Evolutionary conservation across 2,329 filamentous ascomycete genomes (phyloP), one percentile per base, ranked within the genome.

Genomic region (Pseudopyrenochaeta lycopersici): DNA sequence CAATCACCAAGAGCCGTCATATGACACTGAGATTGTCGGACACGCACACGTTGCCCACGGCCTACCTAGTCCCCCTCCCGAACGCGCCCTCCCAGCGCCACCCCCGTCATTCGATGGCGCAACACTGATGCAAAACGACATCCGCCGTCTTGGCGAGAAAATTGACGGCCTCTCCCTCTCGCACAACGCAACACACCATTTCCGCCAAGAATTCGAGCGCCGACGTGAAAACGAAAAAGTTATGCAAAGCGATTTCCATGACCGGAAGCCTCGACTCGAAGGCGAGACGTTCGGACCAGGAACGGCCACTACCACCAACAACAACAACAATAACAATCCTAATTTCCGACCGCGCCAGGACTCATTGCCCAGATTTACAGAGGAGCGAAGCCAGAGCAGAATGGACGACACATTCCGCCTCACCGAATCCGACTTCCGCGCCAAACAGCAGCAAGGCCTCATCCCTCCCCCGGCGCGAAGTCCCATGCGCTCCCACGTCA

Each of bases 91-190:
- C 3, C 54, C 53, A n/a, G 31, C 45, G 7, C 50, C 61, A 31
- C 48, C 54, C 33, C 55, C 49, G 3, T 48, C 49, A 14, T 56
- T 70, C 12, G 64, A 67, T 17, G 64, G 66, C 42, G 46, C 58
- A 27, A 71, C 69, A 1, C 47, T 67, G 10, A 47, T 66, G 31
- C 56, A 62, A 23, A 61, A 67, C 39, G 71, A 75, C 33, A 69
- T 74, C 14, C 58, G 52, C 7, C 64, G 67, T 20, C 63, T 74
- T 42, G 49, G 64, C 33, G 70, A 74, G 58, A 75, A 75, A 32
- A 74, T 74, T 11, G 63, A 70, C 29, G 56, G 58, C 20, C 57
- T 74, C 29, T 62, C 66, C 36, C 54, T 68, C 10, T 48, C 49
- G 2, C 36, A 54, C 20, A 53, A 56, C 7, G 51, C 60, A 1